Conservation (phyloP, 805 yeast genomes). For the Saccharomycopsis javanensis region DNA sequence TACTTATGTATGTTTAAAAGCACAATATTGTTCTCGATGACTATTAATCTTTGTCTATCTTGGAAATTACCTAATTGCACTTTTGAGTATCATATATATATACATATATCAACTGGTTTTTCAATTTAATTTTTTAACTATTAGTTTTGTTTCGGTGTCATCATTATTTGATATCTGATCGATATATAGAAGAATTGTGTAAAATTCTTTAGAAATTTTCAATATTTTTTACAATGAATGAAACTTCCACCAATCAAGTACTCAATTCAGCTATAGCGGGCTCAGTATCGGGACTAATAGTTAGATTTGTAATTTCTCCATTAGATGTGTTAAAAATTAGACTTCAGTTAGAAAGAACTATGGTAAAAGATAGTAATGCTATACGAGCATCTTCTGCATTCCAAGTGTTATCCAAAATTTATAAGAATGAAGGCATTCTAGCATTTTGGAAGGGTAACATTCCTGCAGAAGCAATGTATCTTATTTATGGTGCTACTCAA, state of each 20-base stretch:
- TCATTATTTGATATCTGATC: too few relatives aligned
- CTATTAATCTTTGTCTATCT: too few relatives aligned
- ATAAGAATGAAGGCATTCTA: slow-evolving; percentile 53
- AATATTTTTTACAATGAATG: too few relatives aligned
- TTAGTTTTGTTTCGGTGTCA: too few relatives aligned
- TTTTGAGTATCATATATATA: too few relatives aligned
- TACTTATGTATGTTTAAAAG: too few relatives aligned
- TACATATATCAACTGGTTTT: too few relatives aligned
- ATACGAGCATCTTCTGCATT: slow-evolving; percentile 16
- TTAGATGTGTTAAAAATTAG: slow-evolving; percentile 67
- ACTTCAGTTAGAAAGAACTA: slow-evolving; percentile 40
- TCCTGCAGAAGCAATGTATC: slow-evolving; percentile 82
- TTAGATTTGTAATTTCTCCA: slow-evolving; percentile 56
- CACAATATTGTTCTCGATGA: too few relatives aligned
- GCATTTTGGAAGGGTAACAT: slow-evolving; percentile 96
- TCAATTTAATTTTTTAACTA: too few relatives aligned
- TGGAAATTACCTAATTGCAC: too few relatives aligned
- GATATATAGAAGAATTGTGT: background rate
- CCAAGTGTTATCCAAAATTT: slow-evolving; percentile 34
- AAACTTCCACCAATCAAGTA: background rate
- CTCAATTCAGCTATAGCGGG: slow-evolving; percentile 17
- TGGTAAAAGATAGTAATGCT: background rate
- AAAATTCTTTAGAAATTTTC: too few relatives aligned
- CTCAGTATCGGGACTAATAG: slow-evolving; percentile 22
- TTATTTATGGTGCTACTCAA: slow-evolving; percentile 78